These are phyloP conservation scores for Yamadazyma ubonensis DNA, from an alignment of 805 yeast genomes.

Conservation along the genomic window DNA sequence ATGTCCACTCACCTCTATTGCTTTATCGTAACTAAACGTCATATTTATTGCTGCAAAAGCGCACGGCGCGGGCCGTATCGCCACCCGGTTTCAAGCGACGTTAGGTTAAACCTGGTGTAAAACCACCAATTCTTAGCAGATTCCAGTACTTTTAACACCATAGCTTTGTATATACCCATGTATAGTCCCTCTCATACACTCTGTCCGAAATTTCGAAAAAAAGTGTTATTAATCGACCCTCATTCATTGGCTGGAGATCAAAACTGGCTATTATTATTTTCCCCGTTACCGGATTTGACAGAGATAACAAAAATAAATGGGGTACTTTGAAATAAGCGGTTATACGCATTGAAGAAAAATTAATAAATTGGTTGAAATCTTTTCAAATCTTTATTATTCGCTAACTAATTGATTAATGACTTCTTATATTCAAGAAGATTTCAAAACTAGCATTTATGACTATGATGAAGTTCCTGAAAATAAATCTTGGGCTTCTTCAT, in stretches of 20 bases:
- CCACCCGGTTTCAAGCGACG: too few relatives aligned
- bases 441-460: conserved; percentile 46
- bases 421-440: conserved; percentile 38
- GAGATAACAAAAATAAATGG: conserved; percentile 8
- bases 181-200: too few relatives aligned
- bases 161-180: too few relatives aligned
- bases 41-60: too few relatives aligned
- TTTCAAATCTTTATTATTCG: conserved; percentile 5
- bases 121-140: too few relatives aligned
- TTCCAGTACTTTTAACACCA: too few relatives aligned
- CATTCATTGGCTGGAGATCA: conserved; percentile 8
- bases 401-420: conserved; percentile 19
- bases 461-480: conserved; percentile 78
- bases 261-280: conserved; percentile 5
- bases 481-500: conserved; percentile 87
- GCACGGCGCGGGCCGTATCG: too few relatives aligned
- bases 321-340: conserved; percentile 3
- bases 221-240: conserved; percentile 2
- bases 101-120: too few relatives aligned
- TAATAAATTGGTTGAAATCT: too few relatives aligned
- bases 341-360: background rate
- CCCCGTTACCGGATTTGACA: conserved; percentile 17
- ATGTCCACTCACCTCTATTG: too few relatives aligned
- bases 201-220: too few relatives aligned
- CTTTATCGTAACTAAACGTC: too few relatives aligned